Evolutionary conservation across 148 eudicot species (phyloP), one percentile per base, ranked within the genome.

Genomic region (Selenicereus undatus): DNA sequence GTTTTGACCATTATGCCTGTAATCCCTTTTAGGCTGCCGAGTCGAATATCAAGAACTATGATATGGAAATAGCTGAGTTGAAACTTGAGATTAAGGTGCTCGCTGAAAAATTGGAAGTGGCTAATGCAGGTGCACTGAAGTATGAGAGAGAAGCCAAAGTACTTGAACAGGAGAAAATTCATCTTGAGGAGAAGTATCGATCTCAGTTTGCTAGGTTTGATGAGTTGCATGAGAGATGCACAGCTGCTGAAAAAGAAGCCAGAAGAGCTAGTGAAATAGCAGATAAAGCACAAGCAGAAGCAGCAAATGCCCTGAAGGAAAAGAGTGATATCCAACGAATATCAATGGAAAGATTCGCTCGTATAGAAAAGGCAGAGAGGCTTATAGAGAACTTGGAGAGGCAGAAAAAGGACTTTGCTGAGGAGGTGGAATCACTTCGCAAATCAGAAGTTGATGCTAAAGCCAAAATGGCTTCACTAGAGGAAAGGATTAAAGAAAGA

Each of bases 281-380:
- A 14, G 99, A 94, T 60, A 86, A 84, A 79, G 97, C 98, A n/a
- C 86, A 90, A 83, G 87, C 90, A 26, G 98, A 97, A 81, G 97
- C 94, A 58, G 92, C 82, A 62, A 86, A 84, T 54, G 92, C 95
- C 81, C 92, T 88, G 75, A 90, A 87, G 86, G 97, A 90, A 73
- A 94, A 87, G 83, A 85, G 81, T 76, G 91, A 92, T 66, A 81
- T 86, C 76, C 97, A 97, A 74, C 89, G 82, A 9, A 11, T 87
- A 54, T 90, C 97, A 75, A 90, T 90, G 93, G 97, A 94, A 80
- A 89, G 98, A 82, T 75, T 87, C 82, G 88, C 94, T 26, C 88
- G 86, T 70, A 94, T 97, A 22, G 97, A 91, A 90, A 90, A 90
- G 78, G 87, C 90, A n/a, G 97, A 94, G 78, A 89, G 99, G 81